Evolutionary conservation across 2,329 filamentous ascomycete genomes (phyloP).

Genomic region (Fulvia fulva): DNA sequence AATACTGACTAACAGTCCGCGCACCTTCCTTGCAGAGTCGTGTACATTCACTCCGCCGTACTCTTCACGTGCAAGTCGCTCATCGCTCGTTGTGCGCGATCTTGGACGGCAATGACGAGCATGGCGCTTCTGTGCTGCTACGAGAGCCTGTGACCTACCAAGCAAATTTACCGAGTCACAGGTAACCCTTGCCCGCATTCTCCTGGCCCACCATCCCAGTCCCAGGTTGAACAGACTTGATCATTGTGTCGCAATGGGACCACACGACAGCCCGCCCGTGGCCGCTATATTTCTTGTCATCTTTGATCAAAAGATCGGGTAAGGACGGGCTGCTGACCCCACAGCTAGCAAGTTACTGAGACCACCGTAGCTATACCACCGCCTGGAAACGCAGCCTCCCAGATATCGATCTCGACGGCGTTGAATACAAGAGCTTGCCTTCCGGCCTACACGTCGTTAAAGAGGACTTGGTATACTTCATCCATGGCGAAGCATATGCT

Average conservation of each 20-base stretch:
- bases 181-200: neutral
- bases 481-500: conserved; percentile 68
- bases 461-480: conserved; percentile 87
- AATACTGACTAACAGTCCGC: neutral
- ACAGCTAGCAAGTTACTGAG: neutral
- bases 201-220: neutral
- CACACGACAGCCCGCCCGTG: conserved; percentile 26
- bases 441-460: conserved; percentile 86
- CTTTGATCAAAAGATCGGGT: conserved; percentile 38
- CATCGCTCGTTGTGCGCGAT: neutral
- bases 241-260: neutral
- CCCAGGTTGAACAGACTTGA: neutral
- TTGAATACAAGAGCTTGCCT: conserved; percentile 92
- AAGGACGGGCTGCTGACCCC: neutral
- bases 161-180: neutral
- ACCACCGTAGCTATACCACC: conserved; percentile 63
- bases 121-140: neutral
- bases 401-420: conserved; percentile 68
- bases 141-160: neutral
- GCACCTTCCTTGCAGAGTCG: neutral
- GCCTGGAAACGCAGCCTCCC: conserved; percentile 75
- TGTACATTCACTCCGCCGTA: neutral
- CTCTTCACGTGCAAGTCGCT: neutral
- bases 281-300: conserved; percentile 35
- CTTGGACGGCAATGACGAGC: neutral